Conservation (phyloP, 805 yeast species). For the Ogataea pini region DNA sequence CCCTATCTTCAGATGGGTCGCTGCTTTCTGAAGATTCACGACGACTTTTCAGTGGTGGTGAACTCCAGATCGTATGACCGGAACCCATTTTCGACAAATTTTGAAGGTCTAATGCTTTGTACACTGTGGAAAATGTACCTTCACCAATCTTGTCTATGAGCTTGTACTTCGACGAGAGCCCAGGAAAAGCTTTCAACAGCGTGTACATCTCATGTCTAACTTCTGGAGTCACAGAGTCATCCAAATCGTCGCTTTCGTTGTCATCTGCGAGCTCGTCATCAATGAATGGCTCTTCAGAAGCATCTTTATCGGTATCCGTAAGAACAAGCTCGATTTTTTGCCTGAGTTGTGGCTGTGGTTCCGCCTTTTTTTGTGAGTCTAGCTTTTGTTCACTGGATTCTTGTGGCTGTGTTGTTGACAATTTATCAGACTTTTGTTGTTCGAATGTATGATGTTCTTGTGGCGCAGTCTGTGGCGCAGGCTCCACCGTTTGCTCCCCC, state of each 20-base stretch:
- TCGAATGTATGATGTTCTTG: background rate
- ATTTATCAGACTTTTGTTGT: no score
- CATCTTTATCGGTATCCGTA: background rate
- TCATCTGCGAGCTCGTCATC: constrained; percentile 4
- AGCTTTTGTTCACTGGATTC: no score
- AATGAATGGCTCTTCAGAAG: background rate
- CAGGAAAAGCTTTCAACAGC: constrained; percentile 33
- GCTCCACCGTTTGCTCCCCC: background rate
- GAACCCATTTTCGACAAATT: constrained; percentile 23
- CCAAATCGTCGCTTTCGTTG: constrained; percentile 7
- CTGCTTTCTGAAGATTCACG: constrained; percentile 17
- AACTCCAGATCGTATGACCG: constrained; percentile 31
- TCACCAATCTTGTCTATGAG: constrained; percentile 63
- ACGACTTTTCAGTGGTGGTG: constrained; percentile 30
- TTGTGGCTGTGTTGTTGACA: background rate
- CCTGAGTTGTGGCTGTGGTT: no score
- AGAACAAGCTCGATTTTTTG: background rate
- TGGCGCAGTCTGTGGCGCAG: background rate
- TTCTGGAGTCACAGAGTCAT: constrained; percentile 19
- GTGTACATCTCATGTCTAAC: constrained; percentile 38
- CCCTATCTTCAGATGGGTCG: constrained; percentile 26
- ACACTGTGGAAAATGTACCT: constrained; percentile 80
- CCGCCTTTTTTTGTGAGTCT: no score
- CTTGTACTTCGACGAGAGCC: constrained; percentile 36
- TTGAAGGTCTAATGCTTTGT: constrained; percentile 50